These are phyloP conservation scores for Microdochium trichocladiopsis DNA, from an alignment of 2,329 filamentous ascomycete species.

Conservation along the genomic window DNA sequence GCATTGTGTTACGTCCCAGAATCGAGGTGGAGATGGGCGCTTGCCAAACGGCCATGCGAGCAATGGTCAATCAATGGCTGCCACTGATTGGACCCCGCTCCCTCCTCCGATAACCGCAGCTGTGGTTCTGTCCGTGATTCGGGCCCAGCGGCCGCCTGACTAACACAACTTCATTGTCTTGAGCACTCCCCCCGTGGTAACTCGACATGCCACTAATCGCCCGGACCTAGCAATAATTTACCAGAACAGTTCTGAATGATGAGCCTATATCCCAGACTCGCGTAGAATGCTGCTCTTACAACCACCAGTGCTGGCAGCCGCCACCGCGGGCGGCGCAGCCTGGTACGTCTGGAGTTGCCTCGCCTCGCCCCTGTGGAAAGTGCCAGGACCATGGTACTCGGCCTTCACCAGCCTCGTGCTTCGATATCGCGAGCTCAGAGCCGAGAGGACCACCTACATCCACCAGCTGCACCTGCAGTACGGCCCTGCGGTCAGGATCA, in stretches of 20 bases:
- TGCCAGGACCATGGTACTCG: slow-evolving; percentile 42
- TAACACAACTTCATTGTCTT: slow-evolving; percentile 1
- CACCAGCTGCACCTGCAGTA: slow-evolving; percentile 47
- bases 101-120: not conserved
- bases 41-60: not conserved
- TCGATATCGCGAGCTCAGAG: slow-evolving; percentile 50
- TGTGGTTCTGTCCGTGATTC: no score
- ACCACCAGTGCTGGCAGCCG: slow-evolving; percentile 8
- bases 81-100: not conserved
- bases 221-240: not conserved
- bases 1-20: slow-evolving; percentile 2
- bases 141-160: slow-evolving; percentile 8
- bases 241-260: no score
- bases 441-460: slow-evolving; percentile 44
- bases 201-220: not conserved
- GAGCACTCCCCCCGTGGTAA: not conserved
- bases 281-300: slow-evolving; percentile 15
- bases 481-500: slow-evolving; percentile 50
- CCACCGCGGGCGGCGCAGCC: slow-evolving; percentile 6
- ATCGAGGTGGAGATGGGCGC: not conserved
- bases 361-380: slow-evolving; percentile 26
- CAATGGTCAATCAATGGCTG: not conserved
- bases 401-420: slow-evolving; percentile 42
- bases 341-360: slow-evolving; percentile 18
- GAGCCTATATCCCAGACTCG: not conserved